Percentiles rank a stretch among this genome's conserved stretches.
phyloP scores from a whole-genome alignment of 495 filamentous ascomycete species.

The Rhizodiscina lignyota region DNA sequence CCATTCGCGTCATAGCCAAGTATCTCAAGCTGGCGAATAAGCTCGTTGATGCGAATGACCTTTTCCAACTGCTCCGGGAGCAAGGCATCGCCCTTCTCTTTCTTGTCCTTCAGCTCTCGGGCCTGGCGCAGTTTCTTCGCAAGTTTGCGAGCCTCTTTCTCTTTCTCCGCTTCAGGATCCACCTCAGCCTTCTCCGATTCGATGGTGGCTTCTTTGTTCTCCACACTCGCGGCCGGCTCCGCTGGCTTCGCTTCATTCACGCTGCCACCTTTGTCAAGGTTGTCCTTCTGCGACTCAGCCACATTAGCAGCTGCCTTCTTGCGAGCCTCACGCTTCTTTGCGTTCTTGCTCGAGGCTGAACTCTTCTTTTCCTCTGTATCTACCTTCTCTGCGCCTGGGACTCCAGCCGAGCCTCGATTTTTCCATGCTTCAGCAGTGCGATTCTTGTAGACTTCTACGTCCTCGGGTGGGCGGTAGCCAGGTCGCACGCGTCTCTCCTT shows the following conservation, averaged over 20 bases:
- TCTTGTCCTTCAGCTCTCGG: conserved; percentile 76
- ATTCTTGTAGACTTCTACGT: conserved; percentile 94
- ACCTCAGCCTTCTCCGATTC: conserved; percentile 5
- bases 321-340: conserved; percentile 78
- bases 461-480: conserved; percentile 88
- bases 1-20: conserved; percentile 67
- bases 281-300: conserved; percentile 15
- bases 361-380: conserved; percentile 22
- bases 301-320: conserved; percentile 59
- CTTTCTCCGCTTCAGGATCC: conserved; percentile 61
- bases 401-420: conserved; percentile 55
- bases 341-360: conserved; percentile 64
- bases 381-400: conserved; percentile 59
- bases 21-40: conserved; percentile 72
- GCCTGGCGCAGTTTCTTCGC: conserved; percentile 94
- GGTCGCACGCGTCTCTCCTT: conserved; percentile 87
- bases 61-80: conserved; percentile 95
- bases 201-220: conserved; percentile 5
- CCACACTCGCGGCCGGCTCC: conserved; percentile 1
- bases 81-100: conserved; percentile 65
- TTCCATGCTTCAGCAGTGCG: conserved; percentile 75
- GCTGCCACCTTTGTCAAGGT: conserved; percentile 15
- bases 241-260: conserved; percentile 4
- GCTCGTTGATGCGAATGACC: conserved; percentile 88
- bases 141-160: conserved; percentile 86